Conservation (phyloP, 2,329 filamentous ascomycete species). For the Graphilbum sp. region DNA sequence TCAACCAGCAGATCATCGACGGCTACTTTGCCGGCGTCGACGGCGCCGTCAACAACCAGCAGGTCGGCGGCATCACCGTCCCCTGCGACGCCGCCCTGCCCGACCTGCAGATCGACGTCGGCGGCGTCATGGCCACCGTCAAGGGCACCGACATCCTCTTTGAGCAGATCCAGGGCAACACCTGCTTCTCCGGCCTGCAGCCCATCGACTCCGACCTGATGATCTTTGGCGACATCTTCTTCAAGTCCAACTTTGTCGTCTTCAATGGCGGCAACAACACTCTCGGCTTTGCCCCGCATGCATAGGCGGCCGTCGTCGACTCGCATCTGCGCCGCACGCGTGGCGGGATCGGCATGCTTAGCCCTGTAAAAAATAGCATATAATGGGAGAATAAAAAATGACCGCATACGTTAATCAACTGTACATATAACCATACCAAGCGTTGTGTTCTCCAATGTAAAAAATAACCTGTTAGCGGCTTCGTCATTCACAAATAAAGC, state of each 20-base stretch:
- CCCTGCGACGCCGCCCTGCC: slow-evolving; percentile 29
- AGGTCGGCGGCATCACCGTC: slow-evolving; percentile 27
- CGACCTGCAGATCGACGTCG: slow-evolving; percentile 37
- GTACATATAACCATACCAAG: too few relatives aligned
- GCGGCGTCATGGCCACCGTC: slow-evolving; percentile 37
- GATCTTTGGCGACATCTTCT: slow-evolving; percentile 47
- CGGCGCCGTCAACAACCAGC: slow-evolving; percentile 22
- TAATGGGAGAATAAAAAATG: too few relatives aligned
- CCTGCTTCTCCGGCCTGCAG: slow-evolving; percentile 55
- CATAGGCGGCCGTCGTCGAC: slow-evolving; percentile 17
- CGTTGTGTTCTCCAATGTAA: too few relatives aligned
- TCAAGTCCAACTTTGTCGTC: slow-evolving; percentile 43
- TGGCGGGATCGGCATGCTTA: too few relatives aligned
- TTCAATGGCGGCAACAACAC: slow-evolving; percentile 40
- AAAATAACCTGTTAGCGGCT: too few relatives aligned
- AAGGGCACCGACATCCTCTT: slow-evolving; percentile 38
- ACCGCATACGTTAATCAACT: too few relatives aligned
- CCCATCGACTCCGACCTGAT: slow-evolving; percentile 36
- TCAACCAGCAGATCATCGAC: slow-evolving; percentile 32
- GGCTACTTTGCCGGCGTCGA: slow-evolving; percentile 31
- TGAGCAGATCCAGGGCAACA: slow-evolving; percentile 29
- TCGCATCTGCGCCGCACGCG: too few relatives aligned
- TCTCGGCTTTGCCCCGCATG: slow-evolving; percentile 30
- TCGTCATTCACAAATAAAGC: too few relatives aligned
- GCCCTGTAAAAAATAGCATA: too few relatives aligned